Evolutionary conservation across 352 stramenopile genomes (phyloP), one percentile per base, ranked within the genome.

Genomic region (Sclerospora graminicola): DNA sequence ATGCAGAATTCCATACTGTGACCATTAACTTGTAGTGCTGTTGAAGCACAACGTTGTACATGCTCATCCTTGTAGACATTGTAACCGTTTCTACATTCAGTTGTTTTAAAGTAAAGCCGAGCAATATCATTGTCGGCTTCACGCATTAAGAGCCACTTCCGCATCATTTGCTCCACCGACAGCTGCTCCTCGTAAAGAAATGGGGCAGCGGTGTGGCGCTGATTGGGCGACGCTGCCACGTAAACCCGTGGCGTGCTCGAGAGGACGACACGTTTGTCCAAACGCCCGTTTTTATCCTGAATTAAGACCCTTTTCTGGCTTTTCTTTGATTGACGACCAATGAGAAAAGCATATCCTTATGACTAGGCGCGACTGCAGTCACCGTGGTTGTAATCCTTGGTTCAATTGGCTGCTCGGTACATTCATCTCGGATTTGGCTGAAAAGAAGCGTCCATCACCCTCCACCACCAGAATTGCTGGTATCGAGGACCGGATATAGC

Each of bases 191-290:
- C n/a, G 18, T 14, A 48, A 37, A 48, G 21, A 48, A 44, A 21
- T 21, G 38, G 32, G 42, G 54, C 44, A 47, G 38, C 16, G 8
- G 31, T 9, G 26, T 13, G 13, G 32, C 48, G 42, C 21, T 53
- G 54, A 64, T 64, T 64, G 55, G 55, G 29, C 30, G 10, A 14
- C 5, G 20, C 6, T 57, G 51, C 51, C 56, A 64, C 55, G 55
- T 60, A 41, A 51, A 60, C 6, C 51, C 35, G 23, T 60, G 44
- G 59, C 54, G 27, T 54, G 30, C 49, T 51, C 33, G 29, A 31
- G 15, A 16, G 29, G 30, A 42, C 50, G 24, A 35, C 46, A 33
- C 20, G 38, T 4, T 24, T 57, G 46, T 31, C 13, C 29, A 8
- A 8, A n/a, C 11, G n/a, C 21, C 16, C 18, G 16, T 43, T 32